Base-by-base conservation (phyloP, 2,329 filamentous ascomycete species). In the Paraphoma sp. region DNA sequence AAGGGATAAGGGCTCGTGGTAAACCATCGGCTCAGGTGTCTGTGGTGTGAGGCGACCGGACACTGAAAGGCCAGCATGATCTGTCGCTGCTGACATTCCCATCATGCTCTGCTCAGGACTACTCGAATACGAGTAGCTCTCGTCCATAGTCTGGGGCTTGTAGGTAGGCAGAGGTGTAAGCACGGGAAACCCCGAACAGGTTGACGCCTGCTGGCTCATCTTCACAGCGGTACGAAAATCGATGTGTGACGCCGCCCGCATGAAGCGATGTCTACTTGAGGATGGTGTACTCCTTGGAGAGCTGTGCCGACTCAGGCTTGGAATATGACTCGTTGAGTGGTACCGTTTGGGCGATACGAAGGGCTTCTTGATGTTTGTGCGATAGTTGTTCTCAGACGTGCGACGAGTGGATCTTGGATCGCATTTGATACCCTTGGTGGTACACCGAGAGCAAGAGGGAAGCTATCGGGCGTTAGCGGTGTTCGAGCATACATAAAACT, bases 381-480 rank as follows among this genome's bases (percentile, higher is more conserved):
- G 68, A 56, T 74, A 69, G 58, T 56, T 69, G 57, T 65, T 72
- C 43, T 74, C 73, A 46, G 74, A 72, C 45, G 74, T 75, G 45
- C 74, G 70, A 31, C 74, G 68, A n/a, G 74, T 76, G 12, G 73
- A 76, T 49, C 74, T 65, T 28, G 74, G 72, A 46, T 74, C 68
- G 54, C 74, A 76, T 33, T 64, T 67, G 30, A 76, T 71, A 33
- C 72, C 73, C 54, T 76, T 76, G 31, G 64, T 63, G 12, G 70
- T 68, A 54, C 73, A 76, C 40, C 73, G 68, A 30, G 73, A 74
- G 57, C 74, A 76, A 41, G 74, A 70, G 28, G 74, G 74, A n/a
- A 73, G 59, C 71, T 75, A 33, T 29, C 30, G 2, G 1, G 42
- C 23, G 36, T 51, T 1, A 53, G 48, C 42, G 17, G 49, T 45